phyloP scores from a whole-genome alignment of 176 grass and related monocot genomes.

The Avena eriantha region DNA sequence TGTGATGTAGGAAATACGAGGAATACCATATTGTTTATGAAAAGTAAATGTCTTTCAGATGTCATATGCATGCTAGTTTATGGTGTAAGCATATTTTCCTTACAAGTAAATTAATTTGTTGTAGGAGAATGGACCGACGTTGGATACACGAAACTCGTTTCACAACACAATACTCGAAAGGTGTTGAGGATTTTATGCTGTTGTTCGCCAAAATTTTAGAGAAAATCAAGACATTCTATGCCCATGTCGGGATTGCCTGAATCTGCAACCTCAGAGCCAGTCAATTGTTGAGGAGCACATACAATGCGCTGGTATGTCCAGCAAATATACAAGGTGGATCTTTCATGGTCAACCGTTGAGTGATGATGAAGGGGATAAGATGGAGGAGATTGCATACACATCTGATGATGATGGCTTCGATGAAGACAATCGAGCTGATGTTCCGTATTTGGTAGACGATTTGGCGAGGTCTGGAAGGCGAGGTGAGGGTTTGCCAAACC shows the following conservation, averaged over 20 bases:
- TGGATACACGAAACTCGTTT: conserved; percentile 1
- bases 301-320: neutral
- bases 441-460: neutral
- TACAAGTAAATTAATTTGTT: neutral
- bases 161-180: neutral
- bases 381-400: neutral
- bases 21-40: too few species aligned
- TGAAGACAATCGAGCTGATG: neutral
- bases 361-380: neutral
- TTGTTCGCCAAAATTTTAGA: neutral
- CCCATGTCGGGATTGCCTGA: neutral
- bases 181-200: neutral
- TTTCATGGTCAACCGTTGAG: conserved; percentile 2
- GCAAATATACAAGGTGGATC: neutral
- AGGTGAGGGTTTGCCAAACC: neutral
- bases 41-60: too few species aligned
- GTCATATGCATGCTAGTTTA: neutral
- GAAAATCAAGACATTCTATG: neutral
- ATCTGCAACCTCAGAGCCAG: neutral
- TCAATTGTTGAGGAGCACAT: neutral
- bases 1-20: too few species aligned
- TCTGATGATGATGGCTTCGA: neutral
- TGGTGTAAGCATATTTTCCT: neutral
- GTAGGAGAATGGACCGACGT: neutral
- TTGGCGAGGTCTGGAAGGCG: neutral